These are phyloP conservation scores for Carex myosuroides DNA, from an alignment of 176 grass and related monocot genomes.

Conservation along the genomic window DNA sequence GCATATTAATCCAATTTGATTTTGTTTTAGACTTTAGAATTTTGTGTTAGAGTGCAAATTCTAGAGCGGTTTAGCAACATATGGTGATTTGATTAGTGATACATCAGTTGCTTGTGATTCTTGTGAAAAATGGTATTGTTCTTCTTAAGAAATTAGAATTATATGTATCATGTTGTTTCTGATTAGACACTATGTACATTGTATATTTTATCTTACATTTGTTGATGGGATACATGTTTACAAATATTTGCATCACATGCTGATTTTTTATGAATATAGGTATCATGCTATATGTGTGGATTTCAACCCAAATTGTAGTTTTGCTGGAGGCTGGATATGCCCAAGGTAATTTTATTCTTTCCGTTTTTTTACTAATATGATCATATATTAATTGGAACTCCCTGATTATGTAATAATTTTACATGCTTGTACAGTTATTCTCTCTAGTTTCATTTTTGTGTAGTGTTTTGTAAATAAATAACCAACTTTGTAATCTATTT, in stretches of 20 bases:
- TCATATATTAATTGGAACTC: not conserved
- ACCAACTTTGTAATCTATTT: too few species aligned
- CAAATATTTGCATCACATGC: constrained; percentile 14
- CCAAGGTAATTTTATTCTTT: constrained; percentile 61
- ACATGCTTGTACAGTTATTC: not conserved
- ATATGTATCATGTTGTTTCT: constrained; percentile 17
- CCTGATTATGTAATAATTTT: not conserved
- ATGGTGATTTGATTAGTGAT: too few species aligned
- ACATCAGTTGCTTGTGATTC: too few species aligned
- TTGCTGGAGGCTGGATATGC: constrained; percentile 68
- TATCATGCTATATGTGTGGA: constrained; percentile 94
- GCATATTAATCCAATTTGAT: too few species aligned
- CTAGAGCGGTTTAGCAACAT: too few species aligned
- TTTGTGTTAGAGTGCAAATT: too few species aligned
- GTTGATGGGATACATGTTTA: not conserved
- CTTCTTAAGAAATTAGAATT: constrained; percentile 10
- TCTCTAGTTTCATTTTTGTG: too few species aligned
- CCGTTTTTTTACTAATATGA: not conserved
- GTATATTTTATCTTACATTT: not conserved
- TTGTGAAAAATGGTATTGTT: constrained; percentile 40
- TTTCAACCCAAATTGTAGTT: constrained; percentile 52
- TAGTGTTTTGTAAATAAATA: too few species aligned
- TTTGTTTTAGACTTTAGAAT: too few species aligned
- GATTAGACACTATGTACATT: constrained; percentile 6
- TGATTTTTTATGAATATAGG: constrained; percentile 40